A percentile compares a stretch with the other conserved stretches of the same genome.
phyloP scores from a whole-genome alignment of 768 basidiomycete species.

The Plicaturopsis crispa region DNA sequence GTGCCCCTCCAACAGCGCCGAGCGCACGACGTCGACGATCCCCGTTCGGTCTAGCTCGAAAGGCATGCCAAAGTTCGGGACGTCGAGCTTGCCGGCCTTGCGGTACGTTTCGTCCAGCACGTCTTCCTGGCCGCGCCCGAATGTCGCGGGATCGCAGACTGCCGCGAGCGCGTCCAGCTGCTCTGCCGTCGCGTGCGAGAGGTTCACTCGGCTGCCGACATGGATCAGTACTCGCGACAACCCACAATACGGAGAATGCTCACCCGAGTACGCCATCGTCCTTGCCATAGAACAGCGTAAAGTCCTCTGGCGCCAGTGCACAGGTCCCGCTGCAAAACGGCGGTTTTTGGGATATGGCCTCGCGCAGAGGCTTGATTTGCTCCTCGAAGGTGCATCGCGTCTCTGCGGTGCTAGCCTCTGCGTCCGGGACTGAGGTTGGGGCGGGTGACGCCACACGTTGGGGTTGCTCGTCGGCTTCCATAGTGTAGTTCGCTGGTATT shows the following conservation, averaged over 20 bases:
- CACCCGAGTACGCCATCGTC: neutral
- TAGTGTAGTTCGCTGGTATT: too few species aligned
- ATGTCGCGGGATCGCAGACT: constrained; percentile 20
- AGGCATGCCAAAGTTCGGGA: constrained; percentile 18
- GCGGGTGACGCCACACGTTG: too few species aligned
- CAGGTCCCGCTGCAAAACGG: neutral
- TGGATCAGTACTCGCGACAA: neutral
- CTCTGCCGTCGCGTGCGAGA: neutral
- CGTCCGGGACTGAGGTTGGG: too few species aligned
- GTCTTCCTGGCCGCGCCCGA: constrained; percentile 18
- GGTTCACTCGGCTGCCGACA: neutral
- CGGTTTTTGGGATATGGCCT: too few species aligned
- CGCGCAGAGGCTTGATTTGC: too few species aligned
- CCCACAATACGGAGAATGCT: neutral
- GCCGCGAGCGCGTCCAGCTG: constrained; percentile 12
- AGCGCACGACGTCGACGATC: constrained; percentile 18
- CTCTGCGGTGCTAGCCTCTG: too few species aligned
- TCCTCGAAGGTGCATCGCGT: too few species aligned
- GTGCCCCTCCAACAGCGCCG: constrained; percentile 13
- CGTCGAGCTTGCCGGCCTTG: constrained; percentile 23
- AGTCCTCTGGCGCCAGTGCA: neutral
- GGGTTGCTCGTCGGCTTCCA: too few species aligned
- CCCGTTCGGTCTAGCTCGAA: constrained; percentile 18
- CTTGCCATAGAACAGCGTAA: neutral
- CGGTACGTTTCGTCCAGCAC: constrained; percentile 24